Conservation (phyloP, 2,329 filamentous ascomycete species). For the Pseudogymnoascus sp. region DNA sequence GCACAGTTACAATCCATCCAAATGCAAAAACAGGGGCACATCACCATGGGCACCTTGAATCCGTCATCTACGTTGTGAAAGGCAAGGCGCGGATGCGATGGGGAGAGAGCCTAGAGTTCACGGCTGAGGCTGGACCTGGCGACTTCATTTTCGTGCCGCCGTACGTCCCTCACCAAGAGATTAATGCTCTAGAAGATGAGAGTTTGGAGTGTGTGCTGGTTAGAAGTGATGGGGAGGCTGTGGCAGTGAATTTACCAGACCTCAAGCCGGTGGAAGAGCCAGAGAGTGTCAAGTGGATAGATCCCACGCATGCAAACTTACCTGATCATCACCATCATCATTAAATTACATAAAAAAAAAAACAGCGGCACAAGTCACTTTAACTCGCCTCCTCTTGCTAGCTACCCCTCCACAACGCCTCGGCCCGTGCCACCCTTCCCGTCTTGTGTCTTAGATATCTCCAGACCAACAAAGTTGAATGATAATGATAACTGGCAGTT, state of each 20-base stretch:
- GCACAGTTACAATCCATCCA: conserved; percentile 36
- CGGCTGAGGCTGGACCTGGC: conserved; percentile 37
- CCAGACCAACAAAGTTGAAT: too few species aligned
- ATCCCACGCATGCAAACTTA: conserved; percentile 34
- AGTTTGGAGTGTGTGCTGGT: conserved; percentile 36
- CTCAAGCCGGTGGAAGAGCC: conserved; percentile 36
- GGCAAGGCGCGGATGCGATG: conserved; percentile 38
- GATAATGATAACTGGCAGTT: too few species aligned
- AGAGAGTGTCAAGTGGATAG: conserved; percentile 36
- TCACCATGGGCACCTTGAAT: conserved; percentile 38
- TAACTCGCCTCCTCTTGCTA: neutral
- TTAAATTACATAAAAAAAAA: neutral
- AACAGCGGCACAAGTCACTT: neutral
- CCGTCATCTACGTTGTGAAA: conserved; percentile 38
- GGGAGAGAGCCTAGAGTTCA: conserved; percentile 37
- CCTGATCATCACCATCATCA: conserved; percentile 15
- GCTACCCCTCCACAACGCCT: neutral
- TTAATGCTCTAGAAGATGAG: conserved; percentile 35
- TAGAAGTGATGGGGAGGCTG: conserved; percentile 35
- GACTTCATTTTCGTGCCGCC: conserved; percentile 40
- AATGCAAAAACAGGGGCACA: conserved; percentile 39
- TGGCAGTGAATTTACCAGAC: conserved; percentile 37
- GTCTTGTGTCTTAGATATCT: neutral
- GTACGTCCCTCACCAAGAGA: conserved; percentile 39
- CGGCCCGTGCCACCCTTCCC: neutral